Percentiles rank a stretch among this genome's conserved stretches.
Evolutionary conservation across 257 asterid species (phyloP).

Genomic region (Anisodus tanguticus): DNA sequence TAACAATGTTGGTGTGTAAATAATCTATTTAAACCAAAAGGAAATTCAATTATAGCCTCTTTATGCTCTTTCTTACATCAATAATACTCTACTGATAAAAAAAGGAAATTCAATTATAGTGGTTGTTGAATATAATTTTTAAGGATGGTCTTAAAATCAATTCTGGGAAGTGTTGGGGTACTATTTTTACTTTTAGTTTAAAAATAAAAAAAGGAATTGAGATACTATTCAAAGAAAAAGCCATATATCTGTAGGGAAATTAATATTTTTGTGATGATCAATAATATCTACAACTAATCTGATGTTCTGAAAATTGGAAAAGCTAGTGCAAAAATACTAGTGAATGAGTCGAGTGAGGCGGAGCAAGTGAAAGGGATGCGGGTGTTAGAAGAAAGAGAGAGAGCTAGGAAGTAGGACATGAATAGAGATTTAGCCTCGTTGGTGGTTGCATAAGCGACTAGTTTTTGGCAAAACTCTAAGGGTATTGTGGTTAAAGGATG

Average conservation of each 20-base stretch:
- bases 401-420: not conserved
- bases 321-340: not conserved
- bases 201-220: not conserved
- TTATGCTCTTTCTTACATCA: too few relatives aligned
- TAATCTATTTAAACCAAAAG: not conserved
- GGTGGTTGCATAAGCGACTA: not conserved
- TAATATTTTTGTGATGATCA: not conserved
- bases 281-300: not conserved
- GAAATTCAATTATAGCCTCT: not conserved
- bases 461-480: not conserved
- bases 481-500: not conserved
- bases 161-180: not conserved
- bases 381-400: not conserved
- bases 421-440: not conserved
- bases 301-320: not conserved
- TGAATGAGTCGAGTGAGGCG: not conserved
- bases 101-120: too few relatives aligned
- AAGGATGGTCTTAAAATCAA: not conserved
- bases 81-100: too few relatives aligned
- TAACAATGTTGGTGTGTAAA: not conserved
- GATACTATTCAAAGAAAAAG: not conserved
- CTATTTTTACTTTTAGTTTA: not conserved
- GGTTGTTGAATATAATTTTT: not conserved
- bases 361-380: not conserved
- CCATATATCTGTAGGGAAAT: not conserved